Evolutionary conservation across 805 yeast genomes (phyloP), one percentile per base, ranked within the genome.

Genomic region (Candida ovalis): DNA sequence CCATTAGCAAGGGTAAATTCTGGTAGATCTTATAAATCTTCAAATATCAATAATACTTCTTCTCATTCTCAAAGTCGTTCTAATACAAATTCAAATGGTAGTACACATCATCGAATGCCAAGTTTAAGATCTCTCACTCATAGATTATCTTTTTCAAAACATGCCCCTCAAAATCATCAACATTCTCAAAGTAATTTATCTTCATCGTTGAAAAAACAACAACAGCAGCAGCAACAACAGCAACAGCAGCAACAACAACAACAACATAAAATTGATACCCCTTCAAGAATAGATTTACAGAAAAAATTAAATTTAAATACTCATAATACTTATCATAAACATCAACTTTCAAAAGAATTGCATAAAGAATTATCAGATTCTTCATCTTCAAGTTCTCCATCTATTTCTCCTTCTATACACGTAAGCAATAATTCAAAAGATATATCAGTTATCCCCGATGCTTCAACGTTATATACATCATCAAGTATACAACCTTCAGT

Each of bases 141-240:
- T 23, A 48, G 63, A 47, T 55, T 62, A 13, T 60, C 66, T 9
- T 63, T 63, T 44, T 49, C 65, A 10, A 63, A 63, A 40, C 63
- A 59, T 40, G 42, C 50, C 9, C 51, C 60, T 12, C 46, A 50
- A 42, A 45, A 13, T 43, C 53, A 2, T 49, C 42, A 13, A 8
- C 42, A 37, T 23, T 38, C 33, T 4, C 43, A 40, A 21, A 33
- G 50, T 44, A 57, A 53, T 24, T 48, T 61, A 19, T 60, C 66
- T 13, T 43, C 55, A 22, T 52, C 56, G 21, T 43, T 58, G 35
- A 57, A 56, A 36, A 47, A 50, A 10, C 56, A 51, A 28, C 23
- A 45, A 36, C 47, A 43, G 28, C 39, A 45, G 27, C 32, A 44
- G 27, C 41, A 43, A 22, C 47, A 44, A 19, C 49, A 42, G 19